Conservation (phyloP, 805 yeast genomes). For the Lachancea nothofagi region DNA sequence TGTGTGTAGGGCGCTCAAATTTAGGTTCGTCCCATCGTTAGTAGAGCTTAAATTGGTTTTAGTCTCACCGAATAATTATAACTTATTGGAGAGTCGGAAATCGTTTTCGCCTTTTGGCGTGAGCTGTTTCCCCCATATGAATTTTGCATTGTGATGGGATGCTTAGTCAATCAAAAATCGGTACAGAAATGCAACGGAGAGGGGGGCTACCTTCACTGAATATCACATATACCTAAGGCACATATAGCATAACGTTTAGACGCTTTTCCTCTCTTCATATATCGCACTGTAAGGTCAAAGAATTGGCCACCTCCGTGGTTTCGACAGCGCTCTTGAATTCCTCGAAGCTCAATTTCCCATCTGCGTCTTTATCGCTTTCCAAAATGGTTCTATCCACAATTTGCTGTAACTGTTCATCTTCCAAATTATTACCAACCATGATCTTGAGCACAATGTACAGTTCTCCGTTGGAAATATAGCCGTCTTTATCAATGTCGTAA, state of each 20-base stretch:
- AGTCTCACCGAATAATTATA: too few relatives aligned
- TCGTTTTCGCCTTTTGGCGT: too few relatives aligned
- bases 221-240: not conserved
- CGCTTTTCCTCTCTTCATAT: slow-evolving; percentile 16
- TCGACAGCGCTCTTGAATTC: slow-evolving; percentile 72
- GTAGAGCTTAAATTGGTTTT: too few relatives aligned
- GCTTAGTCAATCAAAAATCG: too few relatives aligned
- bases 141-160: too few relatives aligned
- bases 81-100: too few relatives aligned
- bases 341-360: slow-evolving; percentile 75
- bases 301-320: slow-evolving; percentile 51
- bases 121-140: too few relatives aligned
- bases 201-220: too few relatives aligned
- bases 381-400: slow-evolving; percentile 94
- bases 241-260: not conserved
- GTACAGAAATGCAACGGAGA: too few relatives aligned
- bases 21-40: too few relatives aligned
- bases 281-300: slow-evolving; percentile 47
- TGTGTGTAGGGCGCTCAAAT: too few relatives aligned
- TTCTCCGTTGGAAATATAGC: slow-evolving; percentile 93
- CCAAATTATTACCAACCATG: slow-evolving; percentile 93
- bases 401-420: slow-evolving; percentile 86
- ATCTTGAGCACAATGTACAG: slow-evolving; percentile 83
- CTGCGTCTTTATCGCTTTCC: slow-evolving; percentile 87
- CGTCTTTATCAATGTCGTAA: slow-evolving; percentile 94